Base-by-base conservation (phyloP, 2,329 filamentous ascomycete species). In the Claviceps arundinis region DNA sequence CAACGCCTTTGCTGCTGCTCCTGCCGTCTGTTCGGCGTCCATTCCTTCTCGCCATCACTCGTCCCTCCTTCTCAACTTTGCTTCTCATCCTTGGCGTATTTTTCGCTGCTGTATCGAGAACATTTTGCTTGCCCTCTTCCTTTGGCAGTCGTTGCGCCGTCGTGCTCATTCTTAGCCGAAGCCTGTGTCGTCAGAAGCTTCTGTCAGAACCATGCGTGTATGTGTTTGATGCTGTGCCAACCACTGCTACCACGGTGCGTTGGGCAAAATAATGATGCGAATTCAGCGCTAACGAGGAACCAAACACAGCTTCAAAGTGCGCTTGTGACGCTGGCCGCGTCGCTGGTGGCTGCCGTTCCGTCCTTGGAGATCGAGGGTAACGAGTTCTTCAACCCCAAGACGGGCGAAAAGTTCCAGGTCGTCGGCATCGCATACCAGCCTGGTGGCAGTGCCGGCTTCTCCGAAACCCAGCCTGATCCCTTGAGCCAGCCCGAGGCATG, bases 381-480 rank as follows among this genome's bases (percentile, higher is more conserved):
- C 54, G 70, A 80, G 61, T 82, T 85, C 54, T 71, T 84, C 65
- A 80, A 83, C 66, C 69, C 76, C 43, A 67, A 68, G 54, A 78
- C 73, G 22, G 78, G 78, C 55, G 71, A 79, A 60, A 75, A 75
- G 56, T 84, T 84, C 68, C 78, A 84, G 69, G 73, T 86, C 55
- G 74, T 83, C 49, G 82, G 82, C 59, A 75, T 82, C 58, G 82
- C 81, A 62, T 86, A 85, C 68, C 82, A 85, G 65, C 82, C 82
- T 44, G 82, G 80, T 55, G 82, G 82, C 56, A 78, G 77, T 55
- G 73, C 80, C 45, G 80, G 76, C 47, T 84, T 81, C 67, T 68
- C 82, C 47, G 59, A 60, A 1, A 63, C 68, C 14, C 73, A 74
- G 50, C 70, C 73, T 57, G 81, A 85, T 61, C 78, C 81, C 37